A percentile compares a stretch with the other conserved stretches of the same genome.
phyloP scores from a whole-genome alignment of 139 green algal genomes.

The Picochlorum sp. region DNA sequence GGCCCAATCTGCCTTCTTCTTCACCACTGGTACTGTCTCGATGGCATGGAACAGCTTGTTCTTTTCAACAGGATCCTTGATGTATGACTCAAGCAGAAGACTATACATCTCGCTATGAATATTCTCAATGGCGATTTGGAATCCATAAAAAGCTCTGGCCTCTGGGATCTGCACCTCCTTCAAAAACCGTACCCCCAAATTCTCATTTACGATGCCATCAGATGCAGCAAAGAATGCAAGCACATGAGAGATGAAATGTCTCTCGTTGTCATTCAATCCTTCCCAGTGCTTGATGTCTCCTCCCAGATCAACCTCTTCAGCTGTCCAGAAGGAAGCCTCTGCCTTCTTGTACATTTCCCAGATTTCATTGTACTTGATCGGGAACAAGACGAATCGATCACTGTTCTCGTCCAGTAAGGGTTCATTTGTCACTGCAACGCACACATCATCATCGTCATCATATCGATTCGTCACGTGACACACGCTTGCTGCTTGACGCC shows the following conservation, averaged over 20 bases:
- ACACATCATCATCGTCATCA: background rate
- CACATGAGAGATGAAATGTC: constrained; percentile 93
- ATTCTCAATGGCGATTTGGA: constrained; percentile 99
- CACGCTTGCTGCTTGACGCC: no score
- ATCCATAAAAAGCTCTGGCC: constrained; percentile 97
- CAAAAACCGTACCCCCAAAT: constrained; percentile 91
- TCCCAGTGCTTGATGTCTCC: constrained; percentile 90
- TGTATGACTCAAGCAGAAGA: constrained; percentile 95
- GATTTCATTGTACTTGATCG: constrained; percentile 72
- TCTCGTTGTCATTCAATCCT: constrained; percentile 75
- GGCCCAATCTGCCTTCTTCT: constrained; percentile 96
- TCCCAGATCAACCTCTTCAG: constrained; percentile 93
- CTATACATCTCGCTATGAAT: constrained; percentile 99
- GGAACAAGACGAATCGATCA: constrained; percentile 92
- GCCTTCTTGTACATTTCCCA: constrained; percentile 98
- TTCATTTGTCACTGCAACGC: constrained; percentile 12
- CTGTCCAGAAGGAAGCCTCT: constrained; percentile 93
- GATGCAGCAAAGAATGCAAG: constrained; percentile 97
- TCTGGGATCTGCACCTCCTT: constrained; percentile 89
- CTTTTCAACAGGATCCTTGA: constrained; percentile 77
- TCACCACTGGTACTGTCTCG: constrained; percentile 80
- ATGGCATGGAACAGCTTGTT: constrained; percentile 88
- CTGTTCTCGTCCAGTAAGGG: constrained; percentile 75
- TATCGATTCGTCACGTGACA: background rate
- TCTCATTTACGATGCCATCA: constrained; percentile 97